phyloP scores from a whole-genome alignment of 208 protist genomes.

The Trypanosoma melophagium region DNA sequence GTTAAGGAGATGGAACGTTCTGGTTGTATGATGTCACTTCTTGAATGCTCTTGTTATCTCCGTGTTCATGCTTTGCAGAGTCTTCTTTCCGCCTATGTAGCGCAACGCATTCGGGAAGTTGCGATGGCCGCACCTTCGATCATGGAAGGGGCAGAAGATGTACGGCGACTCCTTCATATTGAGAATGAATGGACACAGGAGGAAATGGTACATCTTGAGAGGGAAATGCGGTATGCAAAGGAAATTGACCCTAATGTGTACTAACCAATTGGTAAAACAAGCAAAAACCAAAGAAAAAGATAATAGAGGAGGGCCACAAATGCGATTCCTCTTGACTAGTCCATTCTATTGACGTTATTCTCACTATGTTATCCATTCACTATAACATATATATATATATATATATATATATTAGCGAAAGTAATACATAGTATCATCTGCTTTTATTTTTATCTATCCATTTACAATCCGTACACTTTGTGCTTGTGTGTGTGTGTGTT shows the following conservation, averaged over 20 bases:
- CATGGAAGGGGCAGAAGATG: constrained; percentile 61
- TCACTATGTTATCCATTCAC: too few species aligned
- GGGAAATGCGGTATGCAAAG: constrained; percentile 79
- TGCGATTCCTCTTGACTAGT: too few species aligned
- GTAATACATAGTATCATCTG: background rate
- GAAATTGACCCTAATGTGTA: constrained; percentile 55
- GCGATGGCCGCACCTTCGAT: constrained; percentile 51
- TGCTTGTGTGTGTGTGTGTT: background rate
- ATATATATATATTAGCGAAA: too few species aligned
- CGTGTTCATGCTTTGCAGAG: constrained; percentile 41
- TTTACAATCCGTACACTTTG: background rate
- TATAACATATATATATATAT: too few species aligned
- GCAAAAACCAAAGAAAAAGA: too few species aligned
- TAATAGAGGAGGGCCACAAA: too few species aligned
- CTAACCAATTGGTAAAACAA: constrained; percentile 23
- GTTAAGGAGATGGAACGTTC: constrained; percentile 35
- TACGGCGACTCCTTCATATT: constrained; percentile 58
- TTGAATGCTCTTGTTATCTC: constrained; percentile 53
- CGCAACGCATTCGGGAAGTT: constrained; percentile 61
- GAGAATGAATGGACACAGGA: constrained; percentile 78
- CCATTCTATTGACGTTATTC: too few species aligned
- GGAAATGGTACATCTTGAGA: constrained; percentile 56
- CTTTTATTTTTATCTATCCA: background rate
- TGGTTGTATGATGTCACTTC: constrained; percentile 41
- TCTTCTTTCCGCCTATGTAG: constrained; percentile 59